These are phyloP conservation scores for Atalantia buxifolia DNA, from an alignment of 345 rosid species.

Conservation along the genomic window DNA sequence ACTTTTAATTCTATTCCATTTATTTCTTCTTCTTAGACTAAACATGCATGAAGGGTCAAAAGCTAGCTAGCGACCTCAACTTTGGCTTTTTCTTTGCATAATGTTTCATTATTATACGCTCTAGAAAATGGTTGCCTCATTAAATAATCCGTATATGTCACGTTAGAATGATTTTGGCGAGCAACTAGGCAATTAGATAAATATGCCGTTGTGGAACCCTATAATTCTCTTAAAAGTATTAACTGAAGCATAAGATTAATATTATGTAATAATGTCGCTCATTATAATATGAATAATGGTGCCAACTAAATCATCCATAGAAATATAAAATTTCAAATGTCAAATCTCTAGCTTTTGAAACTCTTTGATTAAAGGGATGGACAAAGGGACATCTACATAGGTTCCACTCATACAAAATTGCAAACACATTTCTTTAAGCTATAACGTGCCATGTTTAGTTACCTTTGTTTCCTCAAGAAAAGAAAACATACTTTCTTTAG, in stretches of 20 bases:
- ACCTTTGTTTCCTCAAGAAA: slow-evolving; percentile 24
- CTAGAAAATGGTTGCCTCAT: background rate
- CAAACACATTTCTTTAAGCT: slow-evolving; percentile 18
- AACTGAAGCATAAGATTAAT: no score
- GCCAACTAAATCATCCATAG: background rate
- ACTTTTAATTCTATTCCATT: background rate
- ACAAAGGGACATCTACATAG: slow-evolving; percentile 33
- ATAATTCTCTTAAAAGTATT: no score
- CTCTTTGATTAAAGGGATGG: slow-evolving; percentile 27
- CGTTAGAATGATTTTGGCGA: no score
- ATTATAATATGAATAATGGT: no score
- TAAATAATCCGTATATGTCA: no score
- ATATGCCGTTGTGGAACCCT: no score
- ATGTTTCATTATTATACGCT: background rate
- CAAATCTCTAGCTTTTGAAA: background rate
- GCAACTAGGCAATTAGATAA: no score
- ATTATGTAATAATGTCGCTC: no score
- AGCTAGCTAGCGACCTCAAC: slow-evolving; percentile 8
- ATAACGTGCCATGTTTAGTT: slow-evolving; percentile 25
- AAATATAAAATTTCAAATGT: background rate
- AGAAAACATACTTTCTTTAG: slow-evolving; percentile 28
- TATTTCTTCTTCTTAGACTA: background rate
- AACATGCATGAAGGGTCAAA: slow-evolving; percentile 26
- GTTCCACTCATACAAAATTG: background rate
- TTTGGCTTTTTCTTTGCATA: slow-evolving; percentile 3